Evolutionary conservation across 208 protist genomes (phyloP), one percentile per base, ranked within the genome.

Genomic region (Angomonas desouzai): DNA sequence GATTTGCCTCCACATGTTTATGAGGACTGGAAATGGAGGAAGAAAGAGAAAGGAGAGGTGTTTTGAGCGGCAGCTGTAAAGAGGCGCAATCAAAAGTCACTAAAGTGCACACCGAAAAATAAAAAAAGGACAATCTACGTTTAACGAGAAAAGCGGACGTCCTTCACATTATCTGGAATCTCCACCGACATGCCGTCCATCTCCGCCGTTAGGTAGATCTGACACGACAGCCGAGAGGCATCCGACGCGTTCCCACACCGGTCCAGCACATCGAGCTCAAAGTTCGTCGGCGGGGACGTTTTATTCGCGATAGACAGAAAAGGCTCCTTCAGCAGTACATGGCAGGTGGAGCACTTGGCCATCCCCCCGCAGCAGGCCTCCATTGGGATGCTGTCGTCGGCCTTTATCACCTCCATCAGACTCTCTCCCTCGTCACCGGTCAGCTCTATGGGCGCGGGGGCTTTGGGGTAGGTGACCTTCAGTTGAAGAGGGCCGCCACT

Each of bases 341-440:
- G 96, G 68, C 96, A 98, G 13, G 96, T 98, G 36, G 81, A 93
- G 64, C 97, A 98, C 59, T 91, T 92, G 38, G 91, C 80, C 29
- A 83, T 92, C 10, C 81, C 84, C 22, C 97, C 89, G 60, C 93
- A 98, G 10, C 92, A 86, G 13, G 83, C 93, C 53, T 97, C 66
- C 3, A 71, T 36, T 0, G 28, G 36, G 25, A 33, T 33, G 9
- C 82, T 76, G 58, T 91, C 83, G 7, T 76, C 66, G 9, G 79
- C 76, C 27, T 97, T 89, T 32, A 95, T 85, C 11, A 87, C 71
- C 23, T 96, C 82, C 72, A 98, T 93, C 7, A 98, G 49, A 7
- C 72, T 83, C n/a, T 85, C 64, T 33, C 94, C 94, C 13, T 55
- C 55, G 1, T 78, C 64, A 13, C 45, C 45, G 45, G 9, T 18